phyloP scores from a whole-genome alignment of 1,284 basidiomycete species.

The Cystobasidiaceae sp. region DNA sequence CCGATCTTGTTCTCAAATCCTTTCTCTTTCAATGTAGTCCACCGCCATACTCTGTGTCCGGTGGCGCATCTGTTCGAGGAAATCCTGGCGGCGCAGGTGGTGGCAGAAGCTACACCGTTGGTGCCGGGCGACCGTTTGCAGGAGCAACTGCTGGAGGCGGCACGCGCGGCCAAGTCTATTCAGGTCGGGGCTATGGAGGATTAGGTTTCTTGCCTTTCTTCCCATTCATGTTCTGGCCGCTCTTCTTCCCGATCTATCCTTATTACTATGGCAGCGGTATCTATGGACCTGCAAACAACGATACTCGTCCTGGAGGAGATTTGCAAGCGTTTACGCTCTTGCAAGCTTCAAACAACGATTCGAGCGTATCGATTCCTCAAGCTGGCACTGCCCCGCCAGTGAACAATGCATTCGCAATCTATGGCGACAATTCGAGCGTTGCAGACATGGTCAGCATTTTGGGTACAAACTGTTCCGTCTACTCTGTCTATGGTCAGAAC shows the following conservation, averaged over 20 bases:
- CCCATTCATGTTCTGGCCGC: constrained; percentile 30
- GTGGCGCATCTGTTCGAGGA: constrained; percentile 21
- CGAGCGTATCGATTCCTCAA: background rate
- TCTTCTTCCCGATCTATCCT: constrained; percentile 6
- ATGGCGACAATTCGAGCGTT: constrained; percentile 30
- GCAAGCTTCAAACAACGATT: background rate
- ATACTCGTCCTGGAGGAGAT: constrained; percentile 28
- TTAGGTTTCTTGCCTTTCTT: constrained; percentile 23
- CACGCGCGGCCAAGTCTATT: constrained; percentile 13
- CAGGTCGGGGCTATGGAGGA: constrained; percentile 17
- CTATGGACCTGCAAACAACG: constrained; percentile 25
- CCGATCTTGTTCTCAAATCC: background rate
- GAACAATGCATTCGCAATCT: constrained; percentile 29
- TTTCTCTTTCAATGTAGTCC: constrained; percentile 3
- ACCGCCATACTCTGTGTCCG: constrained; percentile 16
- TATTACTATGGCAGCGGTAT: constrained; percentile 25
- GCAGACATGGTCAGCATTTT: constrained; percentile 28
- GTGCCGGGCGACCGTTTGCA: constrained; percentile 19
- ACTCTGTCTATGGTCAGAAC: constrained; percentile 15
- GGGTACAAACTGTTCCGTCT: constrained; percentile 14
- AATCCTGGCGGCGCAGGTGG: constrained; percentile 11
- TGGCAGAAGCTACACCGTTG: constrained; percentile 9
- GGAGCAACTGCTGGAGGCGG: constrained; percentile 28
- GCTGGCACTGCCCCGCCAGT: constrained; percentile 5
- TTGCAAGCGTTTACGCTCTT: constrained; percentile 28